These are phyloP conservation scores for Claviceps maximensis DNA, from an alignment of 2,329 filamentous ascomycete genomes.

Conservation along the genomic window DNA sequence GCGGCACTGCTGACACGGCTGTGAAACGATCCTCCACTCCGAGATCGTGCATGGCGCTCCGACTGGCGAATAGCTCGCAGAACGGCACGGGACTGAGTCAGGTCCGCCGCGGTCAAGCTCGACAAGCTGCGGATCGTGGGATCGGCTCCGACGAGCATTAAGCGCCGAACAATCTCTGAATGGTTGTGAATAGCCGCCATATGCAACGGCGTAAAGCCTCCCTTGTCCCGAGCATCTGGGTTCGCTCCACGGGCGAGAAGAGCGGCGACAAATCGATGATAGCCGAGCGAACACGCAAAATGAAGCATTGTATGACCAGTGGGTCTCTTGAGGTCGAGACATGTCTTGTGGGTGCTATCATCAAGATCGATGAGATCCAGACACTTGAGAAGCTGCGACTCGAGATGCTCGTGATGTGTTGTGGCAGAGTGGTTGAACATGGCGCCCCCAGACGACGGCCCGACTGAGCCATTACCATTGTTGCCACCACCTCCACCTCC, in stretches of 20 bases:
- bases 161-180: slow-evolving; percentile 59
- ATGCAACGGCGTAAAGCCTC: slow-evolving; percentile 72
- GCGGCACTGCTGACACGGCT: slow-evolving; percentile 53
- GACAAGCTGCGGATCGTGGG: slow-evolving; percentile 55
- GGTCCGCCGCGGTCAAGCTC: slow-evolving; percentile 57
- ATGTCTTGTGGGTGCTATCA: slow-evolving; percentile 54
- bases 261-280: slow-evolving; percentile 63
- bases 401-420: slow-evolving; percentile 38
- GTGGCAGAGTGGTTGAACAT: slow-evolving; percentile 26
- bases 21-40: slow-evolving; percentile 47
- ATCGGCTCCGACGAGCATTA: slow-evolving; percentile 63
- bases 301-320: slow-evolving; percentile 75
- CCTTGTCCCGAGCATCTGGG: slow-evolving; percentile 60
- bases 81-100: slow-evolving; percentile 53
- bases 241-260: slow-evolving; percentile 67
- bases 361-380: slow-evolving; percentile 71
- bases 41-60: slow-evolving; percentile 49
- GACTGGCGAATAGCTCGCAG: slow-evolving; percentile 49
- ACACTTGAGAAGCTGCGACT: slow-evolving; percentile 56
- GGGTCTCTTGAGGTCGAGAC: slow-evolving; percentile 49
- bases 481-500: slow-evolving; percentile 9
- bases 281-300: slow-evolving; percentile 60
- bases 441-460: slow-evolving; percentile 29
- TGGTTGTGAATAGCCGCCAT: slow-evolving; percentile 67
- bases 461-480: slow-evolving; percentile 16